A percentile compares a stretch with the other conserved stretches of the same genome.
Evolutionary conservation across 192 early-diverging fungal species (phyloP).

Genomic region (Umbelopsis vinacea): DNA sequence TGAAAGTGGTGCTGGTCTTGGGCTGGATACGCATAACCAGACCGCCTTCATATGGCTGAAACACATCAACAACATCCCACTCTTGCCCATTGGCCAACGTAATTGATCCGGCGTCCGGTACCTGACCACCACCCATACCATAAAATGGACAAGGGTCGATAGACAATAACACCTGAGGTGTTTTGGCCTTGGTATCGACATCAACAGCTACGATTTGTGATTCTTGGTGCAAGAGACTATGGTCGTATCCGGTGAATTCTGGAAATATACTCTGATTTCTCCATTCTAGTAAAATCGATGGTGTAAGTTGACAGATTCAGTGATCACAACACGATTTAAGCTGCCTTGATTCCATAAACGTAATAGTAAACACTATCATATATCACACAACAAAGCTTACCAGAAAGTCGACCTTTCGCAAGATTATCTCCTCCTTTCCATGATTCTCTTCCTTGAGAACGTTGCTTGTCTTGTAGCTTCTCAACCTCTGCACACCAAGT

Average conservation of each 20-base stretch:
- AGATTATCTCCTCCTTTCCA: slow-evolving; percentile 45
- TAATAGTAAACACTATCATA: too few species aligned
- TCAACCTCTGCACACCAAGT: slow-evolving; percentile 41
- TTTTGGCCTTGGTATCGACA: slow-evolving; percentile 38
- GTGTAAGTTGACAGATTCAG: too few species aligned
- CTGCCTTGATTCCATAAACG: neutral
- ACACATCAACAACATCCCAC: slow-evolving; percentile 52
- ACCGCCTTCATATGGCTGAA: slow-evolving; percentile 54
- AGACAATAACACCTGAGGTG: slow-evolving; percentile 47
- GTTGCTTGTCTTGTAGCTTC: slow-evolving; percentile 46
- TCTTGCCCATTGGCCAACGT: slow-evolving; percentile 43
- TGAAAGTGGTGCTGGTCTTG: neutral
- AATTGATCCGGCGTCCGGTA: slow-evolving; percentile 49
- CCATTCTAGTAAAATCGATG: slow-evolving; percentile 30
- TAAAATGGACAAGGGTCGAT: slow-evolving; percentile 67
- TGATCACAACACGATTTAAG: too few species aligned
- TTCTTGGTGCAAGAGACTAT: slow-evolving; percentile 44
- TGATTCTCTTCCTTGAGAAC: slow-evolving; percentile 48
- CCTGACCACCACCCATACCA: slow-evolving; percentile 63
- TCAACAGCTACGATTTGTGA: slow-evolving; percentile 41
- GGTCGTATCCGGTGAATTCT: slow-evolving; percentile 58
- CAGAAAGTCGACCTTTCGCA: slow-evolving; percentile 32
- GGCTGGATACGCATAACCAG: slow-evolving; percentile 47
- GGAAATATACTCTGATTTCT: slow-evolving; percentile 35
- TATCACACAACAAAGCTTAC: slow-evolving; percentile 14